Percentiles rank a stretch among this genome's conserved stretches.
These are phyloP conservation scores for Alternaria arborescens DNA, from an alignment of 2,329 filamentous ascomycete species.

Conservation along the genomic window DNA sequence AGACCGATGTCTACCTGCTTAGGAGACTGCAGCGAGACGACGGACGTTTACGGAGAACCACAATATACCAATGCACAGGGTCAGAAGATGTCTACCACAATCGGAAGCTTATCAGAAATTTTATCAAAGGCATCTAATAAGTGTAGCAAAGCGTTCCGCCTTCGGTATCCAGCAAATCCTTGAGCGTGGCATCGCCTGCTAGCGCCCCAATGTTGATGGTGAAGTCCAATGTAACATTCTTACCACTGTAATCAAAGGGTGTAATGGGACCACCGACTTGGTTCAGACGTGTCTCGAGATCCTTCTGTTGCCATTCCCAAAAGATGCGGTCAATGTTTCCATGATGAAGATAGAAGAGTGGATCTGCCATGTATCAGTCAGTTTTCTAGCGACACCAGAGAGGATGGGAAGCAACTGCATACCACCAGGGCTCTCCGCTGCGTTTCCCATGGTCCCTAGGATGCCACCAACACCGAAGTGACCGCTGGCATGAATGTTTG, in stretches of 20 bases:
- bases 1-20: neutral
- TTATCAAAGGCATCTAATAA: slow-evolving; percentile 18
- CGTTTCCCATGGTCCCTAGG: slow-evolving; percentile 44
- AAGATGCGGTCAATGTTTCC: slow-evolving; percentile 49
- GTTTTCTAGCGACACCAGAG: neutral
- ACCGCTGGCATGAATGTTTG: slow-evolving; percentile 42
- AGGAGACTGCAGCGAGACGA: neutral
- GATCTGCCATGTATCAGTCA: slow-evolving; percentile 19
- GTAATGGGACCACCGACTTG: slow-evolving; percentile 49
- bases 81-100: neutral
- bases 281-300: slow-evolving; percentile 40
- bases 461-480: slow-evolving; percentile 50
- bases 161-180: slow-evolving; percentile 38
- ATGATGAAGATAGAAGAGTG: slow-evolving; percentile 52
- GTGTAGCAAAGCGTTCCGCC: slow-evolving; percentile 32
- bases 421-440: slow-evolving; percentile 44
- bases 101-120: neutral
- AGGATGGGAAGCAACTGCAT: neutral
- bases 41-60: neutral
- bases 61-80: neutral
- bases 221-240: slow-evolving; percentile 46
- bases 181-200: slow-evolving; percentile 37
- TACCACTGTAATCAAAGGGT: slow-evolving; percentile 34
- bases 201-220: slow-evolving; percentile 41
- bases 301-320: slow-evolving; percentile 41